Evolutionary conservation across 2,329 filamentous ascomycete genomes (phyloP).

Genomic region (Verticillium nubilum): DNA sequence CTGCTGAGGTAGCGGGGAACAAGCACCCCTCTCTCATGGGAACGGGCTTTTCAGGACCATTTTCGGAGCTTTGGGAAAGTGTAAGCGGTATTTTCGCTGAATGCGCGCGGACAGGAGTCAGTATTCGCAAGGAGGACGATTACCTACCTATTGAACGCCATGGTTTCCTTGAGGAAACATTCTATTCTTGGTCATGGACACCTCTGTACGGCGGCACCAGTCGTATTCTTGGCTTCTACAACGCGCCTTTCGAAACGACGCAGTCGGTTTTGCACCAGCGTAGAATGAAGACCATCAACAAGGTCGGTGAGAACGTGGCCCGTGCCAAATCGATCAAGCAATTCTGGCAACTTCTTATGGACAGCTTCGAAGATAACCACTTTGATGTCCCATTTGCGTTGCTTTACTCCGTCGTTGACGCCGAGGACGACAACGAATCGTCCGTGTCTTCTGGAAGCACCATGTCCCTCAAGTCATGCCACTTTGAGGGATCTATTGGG

Average conservation of each 20-base stretch:
- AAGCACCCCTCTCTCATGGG: slow-evolving; percentile 59
- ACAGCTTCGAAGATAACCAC: slow-evolving; percentile 26
- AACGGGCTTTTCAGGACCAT: slow-evolving; percentile 49
- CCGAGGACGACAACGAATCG: slow-evolving; percentile 26
- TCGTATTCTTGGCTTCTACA: slow-evolving; percentile 32
- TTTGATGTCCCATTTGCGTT: slow-evolving; percentile 34
- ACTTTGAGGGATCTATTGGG: slow-evolving; percentile 27
- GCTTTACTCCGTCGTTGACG: slow-evolving; percentile 32
- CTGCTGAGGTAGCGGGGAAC: slow-evolving; percentile 51
- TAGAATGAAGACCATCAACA: slow-evolving; percentile 25
- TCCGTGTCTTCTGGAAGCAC: slow-evolving; percentile 28
- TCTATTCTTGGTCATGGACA: slow-evolving; percentile 30
- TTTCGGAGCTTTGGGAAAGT: slow-evolving; percentile 41
- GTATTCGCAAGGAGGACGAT: slow-evolving; percentile 26
- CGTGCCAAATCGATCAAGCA: slow-evolving; percentile 26
- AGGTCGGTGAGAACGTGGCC: slow-evolving; percentile 22
- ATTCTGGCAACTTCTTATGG: slow-evolving; percentile 26
- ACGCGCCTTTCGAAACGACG: slow-evolving; percentile 31
- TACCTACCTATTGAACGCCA: slow-evolving; percentile 23
- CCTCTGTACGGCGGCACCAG: slow-evolving; percentile 29
- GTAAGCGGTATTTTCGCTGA: slow-evolving; percentile 25
- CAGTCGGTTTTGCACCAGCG: slow-evolving; percentile 24
- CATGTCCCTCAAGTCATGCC: slow-evolving; percentile 27
- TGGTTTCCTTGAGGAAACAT: slow-evolving; percentile 32
- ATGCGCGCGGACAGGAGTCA: slow-evolving; percentile 26